Conservation (phyloP, 176 grass and related monocot species). For the Puccinellia tenuiflora region DNA sequence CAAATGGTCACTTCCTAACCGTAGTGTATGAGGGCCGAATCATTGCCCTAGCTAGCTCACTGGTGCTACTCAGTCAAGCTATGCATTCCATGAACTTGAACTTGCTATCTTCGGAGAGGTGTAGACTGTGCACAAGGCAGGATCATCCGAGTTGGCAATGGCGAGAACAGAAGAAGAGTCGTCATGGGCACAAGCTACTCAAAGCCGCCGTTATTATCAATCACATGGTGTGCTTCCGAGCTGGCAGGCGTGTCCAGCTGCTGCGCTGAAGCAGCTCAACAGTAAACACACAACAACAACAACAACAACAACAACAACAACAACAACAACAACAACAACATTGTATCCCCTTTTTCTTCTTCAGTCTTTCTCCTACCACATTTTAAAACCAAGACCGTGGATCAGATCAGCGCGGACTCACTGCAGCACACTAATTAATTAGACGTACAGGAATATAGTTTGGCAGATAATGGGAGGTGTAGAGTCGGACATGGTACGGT, state of each 20-base stretch:
- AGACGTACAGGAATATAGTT: too few species aligned
- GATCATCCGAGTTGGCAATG: background rate
- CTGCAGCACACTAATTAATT: background rate
- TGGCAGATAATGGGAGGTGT: too few species aligned
- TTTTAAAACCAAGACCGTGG: background rate
- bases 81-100: background rate
- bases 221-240: slow-evolving; percentile 10
- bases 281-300: too few species aligned
- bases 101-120: background rate
- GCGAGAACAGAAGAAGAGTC: background rate
- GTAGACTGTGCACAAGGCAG: background rate
- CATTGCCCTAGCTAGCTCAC: slow-evolving; percentile 9
- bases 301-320: too few species aligned
- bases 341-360: background rate
- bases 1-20: background rate
- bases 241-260: slow-evolving; percentile 8
- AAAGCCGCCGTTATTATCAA: background rate
- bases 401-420: background rate
- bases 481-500: too few species aligned
- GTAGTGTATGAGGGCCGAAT: background rate
- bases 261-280: too few species aligned
- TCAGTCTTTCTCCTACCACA: background rate
- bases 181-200: background rate
- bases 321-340: too few species aligned
- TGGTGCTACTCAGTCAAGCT: background rate